Base-by-base conservation (phyloP, 1,284 basidiomycete genomes). In the Trichosporon inkin region DNA sequence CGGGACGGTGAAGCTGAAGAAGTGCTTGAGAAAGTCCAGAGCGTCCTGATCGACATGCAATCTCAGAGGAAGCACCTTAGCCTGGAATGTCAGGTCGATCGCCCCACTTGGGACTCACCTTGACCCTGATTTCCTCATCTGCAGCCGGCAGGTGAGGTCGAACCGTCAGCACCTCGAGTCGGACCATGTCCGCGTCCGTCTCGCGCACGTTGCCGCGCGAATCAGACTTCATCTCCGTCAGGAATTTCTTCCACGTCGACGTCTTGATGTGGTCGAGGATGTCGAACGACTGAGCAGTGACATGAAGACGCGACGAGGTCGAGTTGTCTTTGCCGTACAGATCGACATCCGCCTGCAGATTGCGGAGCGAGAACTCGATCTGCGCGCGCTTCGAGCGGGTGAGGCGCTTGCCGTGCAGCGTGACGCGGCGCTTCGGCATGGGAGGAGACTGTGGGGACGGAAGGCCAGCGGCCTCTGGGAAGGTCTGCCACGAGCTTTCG, bases 31-130 rank as follows among this genome's bases (percentile, higher is more conserved):
- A 74, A 99, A 99, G 75, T 99, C 96, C 14, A 99, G 84, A 8
- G 96, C 95, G 77, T 99, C 96, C 79, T 99, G 95, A 75, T 99
- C 95, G 19, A 99, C 91, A 75, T 98, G 92, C 38, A 99, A 79
- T 22, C 94, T 84, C 3, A 99, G 81, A 10, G 95, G 95, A 0
- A 93, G 79, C 32, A 97, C 82, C 74, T 95, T 95, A 20, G 86
- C 87, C 91, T 94, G 66, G 10, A 49, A 34, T 22, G n/a, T 62
- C 58, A 61, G 57, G 22, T 53, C 16, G 14, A 10, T 8, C 1
- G 2, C 37, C 22, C 35, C 10, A 36, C 28, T 20, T 22, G 16
- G 10, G 17, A 71, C 88, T 75, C 71, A 92, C 92, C 63, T 86
- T 86, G 54, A 97, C 80, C 55, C 90, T 84, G 6, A 87, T 84